Evolutionary conservation across 768 basidiomycete genomes (phyloP).

Genomic region (Steccherinum ochraceum): DNA sequence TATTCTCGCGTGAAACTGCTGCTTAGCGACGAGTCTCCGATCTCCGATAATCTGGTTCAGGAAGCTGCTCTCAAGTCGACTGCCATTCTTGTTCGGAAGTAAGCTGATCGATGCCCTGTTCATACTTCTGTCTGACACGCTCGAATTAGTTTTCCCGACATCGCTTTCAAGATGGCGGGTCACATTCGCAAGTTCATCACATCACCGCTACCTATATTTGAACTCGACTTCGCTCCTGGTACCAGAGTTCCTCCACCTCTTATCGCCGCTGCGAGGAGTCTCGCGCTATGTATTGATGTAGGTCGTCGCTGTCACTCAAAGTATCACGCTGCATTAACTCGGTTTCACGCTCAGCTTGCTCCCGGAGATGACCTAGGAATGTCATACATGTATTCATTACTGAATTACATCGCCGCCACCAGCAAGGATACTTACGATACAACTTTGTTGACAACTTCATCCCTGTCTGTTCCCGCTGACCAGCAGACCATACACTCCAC

Average conservation of each 20-base stretch:
- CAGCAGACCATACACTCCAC: conserved; percentile 48
- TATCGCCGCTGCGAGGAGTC: conserved; percentile 81
- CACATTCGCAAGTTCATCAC: conserved; percentile 87
- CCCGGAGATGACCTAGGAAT: conserved; percentile 85
- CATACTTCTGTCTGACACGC: background rate
- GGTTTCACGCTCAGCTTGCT: conserved; percentile 45
- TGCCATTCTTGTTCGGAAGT: conserved; percentile 82
- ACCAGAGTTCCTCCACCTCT: conserved; percentile 73
- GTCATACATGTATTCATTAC: conserved; percentile 94
- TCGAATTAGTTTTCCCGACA: conserved; percentile 64
- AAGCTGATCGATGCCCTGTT: conserved; percentile 11
- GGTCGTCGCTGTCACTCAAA: conserved; percentile 9
- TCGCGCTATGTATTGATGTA: conserved; percentile 86
- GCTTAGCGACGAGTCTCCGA: conserved; percentile 74
- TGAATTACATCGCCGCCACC: conserved; percentile 86
- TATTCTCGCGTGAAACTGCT: conserved; percentile 65
- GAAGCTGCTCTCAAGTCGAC: conserved; percentile 87
- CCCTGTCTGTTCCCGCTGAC: conserved; percentile 29
- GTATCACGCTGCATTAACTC: background rate
- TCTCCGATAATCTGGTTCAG: conserved; percentile 79
- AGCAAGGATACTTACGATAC: conserved; percentile 68
- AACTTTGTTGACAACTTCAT: conserved; percentile 33
- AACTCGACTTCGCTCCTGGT: conserved; percentile 74
- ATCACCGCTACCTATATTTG: conserved; percentile 82
- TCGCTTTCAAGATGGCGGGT: conserved; percentile 64